phyloP scores from a whole-genome alignment of 2,329 filamentous ascomycete species.

The Colletotrichum orbiculare region DNA sequence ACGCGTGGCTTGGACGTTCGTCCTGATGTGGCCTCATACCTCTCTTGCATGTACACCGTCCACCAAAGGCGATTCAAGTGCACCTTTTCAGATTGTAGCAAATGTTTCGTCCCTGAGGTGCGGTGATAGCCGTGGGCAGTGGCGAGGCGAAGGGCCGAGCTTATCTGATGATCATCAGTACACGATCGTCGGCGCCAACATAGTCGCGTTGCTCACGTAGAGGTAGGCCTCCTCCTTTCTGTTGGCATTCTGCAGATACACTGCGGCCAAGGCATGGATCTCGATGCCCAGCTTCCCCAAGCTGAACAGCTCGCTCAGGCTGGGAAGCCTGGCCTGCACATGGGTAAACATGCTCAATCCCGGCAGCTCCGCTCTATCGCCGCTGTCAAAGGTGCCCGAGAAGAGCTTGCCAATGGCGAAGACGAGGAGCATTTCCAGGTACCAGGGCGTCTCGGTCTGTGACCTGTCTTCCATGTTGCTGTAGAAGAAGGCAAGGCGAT shows the following conservation, averaged over 20 bases:
- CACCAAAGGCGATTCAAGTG: slow-evolving; percentile 36
- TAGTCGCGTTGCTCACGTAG: slow-evolving; percentile 20
- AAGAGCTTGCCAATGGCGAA: slow-evolving; percentile 35
- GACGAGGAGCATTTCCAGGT: slow-evolving; percentile 29
- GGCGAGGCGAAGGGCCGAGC: slow-evolving; percentile 27
- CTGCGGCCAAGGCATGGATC: slow-evolving; percentile 28
- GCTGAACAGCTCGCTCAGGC: slow-evolving; percentile 10
- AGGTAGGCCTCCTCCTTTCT: slow-evolving; percentile 36
- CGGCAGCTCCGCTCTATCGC: slow-evolving; percentile 8
- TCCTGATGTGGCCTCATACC: neutral
- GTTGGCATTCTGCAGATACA: slow-evolving; percentile 34
- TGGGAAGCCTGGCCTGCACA: slow-evolving; percentile 20
- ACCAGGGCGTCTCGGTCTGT: slow-evolving; percentile 24
- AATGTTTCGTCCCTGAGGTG: slow-evolving; percentile 22
- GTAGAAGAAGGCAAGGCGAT: slow-evolving; percentile 31
- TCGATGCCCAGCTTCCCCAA: slow-evolving; percentile 31
- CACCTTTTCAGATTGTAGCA: slow-evolving; percentile 28
- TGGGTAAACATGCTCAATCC: slow-evolving; percentile 21
- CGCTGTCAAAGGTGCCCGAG: slow-evolving; percentile 13
- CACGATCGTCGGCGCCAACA: neutral
- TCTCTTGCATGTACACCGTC: slow-evolving; percentile 38
- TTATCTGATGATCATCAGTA: slow-evolving; percentile 14
- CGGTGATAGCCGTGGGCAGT: slow-evolving; percentile 36
- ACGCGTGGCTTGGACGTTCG: too few relatives aligned
- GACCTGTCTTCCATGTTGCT: neutral